These are phyloP conservation scores for Fusarium camptoceras DNA, from an alignment of 2,329 filamentous ascomycete genomes.

Conservation along the genomic window DNA sequence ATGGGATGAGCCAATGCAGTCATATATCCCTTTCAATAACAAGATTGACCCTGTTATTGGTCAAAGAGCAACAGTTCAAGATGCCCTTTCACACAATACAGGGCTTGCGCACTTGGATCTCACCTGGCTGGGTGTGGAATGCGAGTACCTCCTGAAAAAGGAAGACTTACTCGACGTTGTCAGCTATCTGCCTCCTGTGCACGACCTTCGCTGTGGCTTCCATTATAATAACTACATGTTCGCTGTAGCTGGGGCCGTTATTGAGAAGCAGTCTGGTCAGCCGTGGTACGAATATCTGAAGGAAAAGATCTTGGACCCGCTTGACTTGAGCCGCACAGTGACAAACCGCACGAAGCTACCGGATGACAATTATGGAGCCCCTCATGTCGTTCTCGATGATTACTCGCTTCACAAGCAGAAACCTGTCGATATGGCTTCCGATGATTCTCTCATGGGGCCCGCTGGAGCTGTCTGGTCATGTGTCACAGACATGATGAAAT, in stretches of 20 bases:
- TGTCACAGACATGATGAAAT: no score
- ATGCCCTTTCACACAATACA: neutral
- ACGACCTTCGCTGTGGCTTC: neutral
- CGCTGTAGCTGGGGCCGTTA: neutral
- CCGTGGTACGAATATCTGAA: neutral
- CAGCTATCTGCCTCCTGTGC: neutral
- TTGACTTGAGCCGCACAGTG: neutral
- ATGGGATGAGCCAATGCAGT: neutral
- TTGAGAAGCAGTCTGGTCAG: neutral
- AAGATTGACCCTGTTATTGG: neutral
- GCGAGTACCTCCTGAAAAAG: neutral
- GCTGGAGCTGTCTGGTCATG: no score
- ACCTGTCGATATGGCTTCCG: no score
- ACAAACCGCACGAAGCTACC: neutral
- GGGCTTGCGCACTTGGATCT: neutral
- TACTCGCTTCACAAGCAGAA: no score
- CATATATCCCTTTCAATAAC: neutral
- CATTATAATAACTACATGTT: neutral
- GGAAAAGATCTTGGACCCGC: fast-evolving
- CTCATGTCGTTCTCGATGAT: neutral
- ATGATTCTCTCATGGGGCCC: no score
- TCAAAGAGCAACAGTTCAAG: neutral
- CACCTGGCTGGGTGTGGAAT: neutral
- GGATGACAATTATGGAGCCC: fast-evolving
- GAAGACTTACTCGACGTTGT: neutral